Evolutionary conservation across 129 eudicot genomes (phyloP).

Genomic region (Deinandra increscens): DNA sequence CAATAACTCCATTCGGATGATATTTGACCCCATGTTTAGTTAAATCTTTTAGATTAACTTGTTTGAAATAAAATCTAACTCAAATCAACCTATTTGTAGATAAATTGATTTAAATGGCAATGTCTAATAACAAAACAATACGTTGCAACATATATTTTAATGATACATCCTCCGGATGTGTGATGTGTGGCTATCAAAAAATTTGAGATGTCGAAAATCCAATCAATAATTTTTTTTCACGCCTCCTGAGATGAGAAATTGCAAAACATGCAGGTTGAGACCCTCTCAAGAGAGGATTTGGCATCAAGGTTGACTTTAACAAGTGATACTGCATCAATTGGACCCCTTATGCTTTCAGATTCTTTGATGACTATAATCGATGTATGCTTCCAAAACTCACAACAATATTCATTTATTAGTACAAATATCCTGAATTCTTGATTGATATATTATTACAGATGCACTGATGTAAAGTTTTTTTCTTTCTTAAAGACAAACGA

Average conservation of each 20-base stretch:
- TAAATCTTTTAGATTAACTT: too few relatives aligned
- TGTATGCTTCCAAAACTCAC: slow-evolving; percentile 50
- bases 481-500: slow-evolving; percentile 71
- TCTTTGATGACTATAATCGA: slow-evolving; percentile 79
- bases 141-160: too few relatives aligned
- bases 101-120: too few relatives aligned
- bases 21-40: too few relatives aligned
- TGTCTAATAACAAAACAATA: too few relatives aligned
- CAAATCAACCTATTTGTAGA: too few relatives aligned
- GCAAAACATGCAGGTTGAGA: slow-evolving; percentile 71
- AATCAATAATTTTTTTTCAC: too few relatives aligned
- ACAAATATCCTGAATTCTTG: background rate
- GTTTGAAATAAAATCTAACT: too few relatives aligned
- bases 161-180: too few relatives aligned
- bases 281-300: slow-evolving; percentile 85
- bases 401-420: slow-evolving; percentile 18
- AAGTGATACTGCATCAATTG: slow-evolving; percentile 77
- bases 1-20: too few relatives aligned
- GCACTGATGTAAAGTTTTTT: slow-evolving; percentile 7
- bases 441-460: background rate
- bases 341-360: slow-evolving; percentile 76
- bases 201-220: too few relatives aligned
- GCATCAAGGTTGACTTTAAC: slow-evolving; percentile 93
- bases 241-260: background rate
- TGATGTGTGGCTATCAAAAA: too few relatives aligned